Conservation (phyloP, 495 filamentous ascomycete genomes). For the Daldinia bambusicola region DNA sequence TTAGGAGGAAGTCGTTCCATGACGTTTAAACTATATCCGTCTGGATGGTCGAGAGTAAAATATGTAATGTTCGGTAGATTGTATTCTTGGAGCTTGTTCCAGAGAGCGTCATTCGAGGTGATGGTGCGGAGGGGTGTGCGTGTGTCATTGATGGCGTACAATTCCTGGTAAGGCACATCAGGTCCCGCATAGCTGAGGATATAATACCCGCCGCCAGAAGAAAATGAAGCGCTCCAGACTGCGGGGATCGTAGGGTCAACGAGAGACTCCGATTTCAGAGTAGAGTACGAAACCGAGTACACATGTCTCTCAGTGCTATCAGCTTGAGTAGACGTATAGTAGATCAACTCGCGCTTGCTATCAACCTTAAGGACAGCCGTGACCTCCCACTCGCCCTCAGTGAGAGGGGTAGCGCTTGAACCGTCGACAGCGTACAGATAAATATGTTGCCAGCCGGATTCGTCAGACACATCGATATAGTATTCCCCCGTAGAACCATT, state of each 20-base stretch:
- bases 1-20: conserved; percentile 61
- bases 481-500: conserved; percentile 51
- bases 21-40: conserved; percentile 60
- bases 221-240: conserved; percentile 66
- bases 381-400: conserved; percentile 67
- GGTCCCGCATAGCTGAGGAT: conserved; percentile 66
- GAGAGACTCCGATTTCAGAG: conserved; percentile 58
- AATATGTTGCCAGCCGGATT: conserved; percentile 64
- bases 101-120: conserved; percentile 60
- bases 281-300: conserved; percentile 62
- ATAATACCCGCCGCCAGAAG: conserved; percentile 62
- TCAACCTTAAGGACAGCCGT: conserved; percentile 61
- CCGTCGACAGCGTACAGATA: conserved; percentile 65
- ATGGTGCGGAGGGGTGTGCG: conserved; percentile 58
- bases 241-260: conserved; percentile 61
- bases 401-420: conserved; percentile 57
- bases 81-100: conserved; percentile 57
- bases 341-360: conserved; percentile 57
- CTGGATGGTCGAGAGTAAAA: conserved; percentile 59
- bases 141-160: conserved; percentile 60
- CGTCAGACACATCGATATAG: conserved; percentile 67
- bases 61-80: conserved; percentile 62
- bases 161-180: conserved; percentile 65
- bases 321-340: conserved; percentile 65
- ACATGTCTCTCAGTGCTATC: conserved; percentile 66